Evolutionary conservation across 805 yeast genomes (phyloP).

Genomic region (Ogataea nonfermentans): DNA sequence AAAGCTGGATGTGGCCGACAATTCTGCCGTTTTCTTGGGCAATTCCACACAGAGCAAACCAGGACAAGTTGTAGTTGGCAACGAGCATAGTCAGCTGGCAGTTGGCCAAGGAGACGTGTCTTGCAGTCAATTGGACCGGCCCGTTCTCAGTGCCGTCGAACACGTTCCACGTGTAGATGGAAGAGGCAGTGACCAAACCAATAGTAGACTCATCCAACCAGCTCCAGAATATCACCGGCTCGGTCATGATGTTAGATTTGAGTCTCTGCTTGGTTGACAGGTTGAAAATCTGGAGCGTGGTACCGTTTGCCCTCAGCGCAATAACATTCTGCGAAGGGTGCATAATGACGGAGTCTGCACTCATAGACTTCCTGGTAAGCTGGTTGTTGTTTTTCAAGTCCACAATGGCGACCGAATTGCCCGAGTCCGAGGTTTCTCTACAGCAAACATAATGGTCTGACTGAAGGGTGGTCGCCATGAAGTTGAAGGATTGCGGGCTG

Average conservation of each 20-base stretch:
- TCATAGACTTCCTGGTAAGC: conserved; percentile 87
- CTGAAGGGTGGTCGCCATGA: conserved; percentile 91
- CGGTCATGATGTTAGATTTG: conserved; percentile 80
- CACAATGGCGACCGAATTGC: conserved; percentile 92
- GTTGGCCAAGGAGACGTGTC: conserved; percentile 75
- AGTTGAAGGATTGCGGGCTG: conserved; percentile 79
- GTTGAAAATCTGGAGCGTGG: conserved; percentile 92
- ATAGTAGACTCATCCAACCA: conserved; percentile 76
- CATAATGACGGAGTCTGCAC: conserved; percentile 97
- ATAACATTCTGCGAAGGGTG: conserved; percentile 88
- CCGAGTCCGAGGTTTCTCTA: conserved; percentile 58
- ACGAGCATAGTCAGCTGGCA: conserved; percentile 90
- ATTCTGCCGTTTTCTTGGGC: conserved; percentile 91
- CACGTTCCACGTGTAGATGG: conserved; percentile 78
- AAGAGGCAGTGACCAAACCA: conserved; percentile 80
- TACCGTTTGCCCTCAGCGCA: conserved; percentile 93
- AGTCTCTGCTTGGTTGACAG: conserved; percentile 83
- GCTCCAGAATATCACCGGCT: conserved; percentile 93
- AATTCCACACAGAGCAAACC: conserved; percentile 96
- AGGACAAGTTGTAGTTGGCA: conserved; percentile 72
- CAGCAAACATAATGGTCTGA: conserved; percentile 87
- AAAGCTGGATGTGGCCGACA: conserved; percentile 94
- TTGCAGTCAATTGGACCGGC: conserved; percentile 78
- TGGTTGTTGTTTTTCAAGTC: conserved; percentile 77
- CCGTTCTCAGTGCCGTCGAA: conserved; percentile 77